These are phyloP conservation scores for Fusarium tuaranense DNA, from an alignment of 2,329 filamentous ascomycete species.

Conservation along the genomic window DNA sequence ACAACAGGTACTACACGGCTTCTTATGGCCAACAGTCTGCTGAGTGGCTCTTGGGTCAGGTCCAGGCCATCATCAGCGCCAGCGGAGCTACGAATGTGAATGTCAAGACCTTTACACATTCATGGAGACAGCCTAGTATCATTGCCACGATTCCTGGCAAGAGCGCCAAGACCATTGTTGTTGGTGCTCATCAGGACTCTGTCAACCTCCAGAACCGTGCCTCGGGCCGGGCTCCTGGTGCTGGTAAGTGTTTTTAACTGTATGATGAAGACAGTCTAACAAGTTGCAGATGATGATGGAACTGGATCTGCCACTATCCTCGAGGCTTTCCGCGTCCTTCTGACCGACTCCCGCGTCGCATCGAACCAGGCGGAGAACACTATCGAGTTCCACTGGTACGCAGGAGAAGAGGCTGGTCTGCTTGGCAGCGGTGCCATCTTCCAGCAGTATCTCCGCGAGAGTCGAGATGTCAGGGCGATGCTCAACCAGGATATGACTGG, in stretches of 20 bases:
- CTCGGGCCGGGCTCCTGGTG: constrained; percentile 33
- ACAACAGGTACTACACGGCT: constrained; percentile 76
- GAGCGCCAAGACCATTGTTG: constrained; percentile 78
- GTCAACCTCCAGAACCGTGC: constrained; percentile 65
- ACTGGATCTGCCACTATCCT: constrained; percentile 72
- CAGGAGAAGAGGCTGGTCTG: constrained; percentile 83
- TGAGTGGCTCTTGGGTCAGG: constrained; percentile 77
- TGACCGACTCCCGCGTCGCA: constrained; percentile 71
- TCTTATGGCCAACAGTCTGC: constrained; percentile 77
- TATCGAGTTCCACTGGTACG: constrained; percentile 89
- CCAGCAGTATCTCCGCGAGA: constrained; percentile 49
- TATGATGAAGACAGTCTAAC: background rate
- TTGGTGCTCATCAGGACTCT: constrained; percentile 84
- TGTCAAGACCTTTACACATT: constrained; percentile 74
- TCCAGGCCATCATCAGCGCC: constrained; percentile 70
- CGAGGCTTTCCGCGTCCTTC: constrained; percentile 79
- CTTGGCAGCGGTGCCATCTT: constrained; percentile 74
- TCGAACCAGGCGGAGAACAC: constrained; percentile 75
- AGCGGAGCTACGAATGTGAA: constrained; percentile 71
- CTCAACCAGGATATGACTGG: constrained; percentile 60
- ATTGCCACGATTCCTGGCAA: constrained; percentile 85
- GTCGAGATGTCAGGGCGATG: constrained; percentile 54
- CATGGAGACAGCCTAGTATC: constrained; percentile 81
- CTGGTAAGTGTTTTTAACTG: constrained; percentile 22
- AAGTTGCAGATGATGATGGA: constrained; percentile 36